Base-by-base conservation (phyloP, 805 yeast species). In the Saccharomycopsis amapae region DNA sequence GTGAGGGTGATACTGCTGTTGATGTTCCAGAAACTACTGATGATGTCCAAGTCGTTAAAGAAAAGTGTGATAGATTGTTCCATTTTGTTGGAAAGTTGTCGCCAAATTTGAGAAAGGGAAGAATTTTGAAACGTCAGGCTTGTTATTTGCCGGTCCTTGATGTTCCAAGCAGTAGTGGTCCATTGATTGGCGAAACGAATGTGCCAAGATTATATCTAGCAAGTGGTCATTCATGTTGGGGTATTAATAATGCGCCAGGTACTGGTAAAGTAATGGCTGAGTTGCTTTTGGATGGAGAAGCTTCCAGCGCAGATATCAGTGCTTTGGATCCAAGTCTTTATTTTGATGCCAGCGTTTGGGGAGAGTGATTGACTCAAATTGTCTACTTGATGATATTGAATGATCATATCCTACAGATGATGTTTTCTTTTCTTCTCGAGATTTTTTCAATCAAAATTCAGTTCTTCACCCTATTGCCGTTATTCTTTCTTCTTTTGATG, bases 201-300 rank as follows among this genome's bases (percentile, higher is more conserved):
- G 94, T 89, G 5, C 77, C 75, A 19, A 79, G 81, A 50, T 67
- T 90, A 50, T 84, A 68, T 56, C 62, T 90, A 46, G 96, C 96
- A 2, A 77, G 90, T 13, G 98, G 97, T 0, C 98, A 90, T 63
- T 84, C 96, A 13, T 93, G 97, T 65, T 90, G 98, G 98, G 98
- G 98, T 19, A 93, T 90, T 52, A 93, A 90, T 66, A 90, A 93
- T 63, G 96, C 96, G 0, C 97, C 97, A 1, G 97, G 85, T 3
- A 89, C 97, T 0, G 98, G 98, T n/a, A 79, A 86, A 58, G 73
- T 93, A 32, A 74, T 90, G 80, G 79, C 95, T 53, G 97, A 90
- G 64, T 58, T 90, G 45, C 62, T 90, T 38, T 62, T 90, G 38
- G 97, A 90, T 42, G 97, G 97, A 10, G 78, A 76, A 53, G 82